A percentile compares a stretch with the other conserved stretches of the same genome.
These are phyloP conservation scores for Yarrowia sp. DNA, from an alignment of 805 yeast genomes.

Conservation along the genomic window DNA sequence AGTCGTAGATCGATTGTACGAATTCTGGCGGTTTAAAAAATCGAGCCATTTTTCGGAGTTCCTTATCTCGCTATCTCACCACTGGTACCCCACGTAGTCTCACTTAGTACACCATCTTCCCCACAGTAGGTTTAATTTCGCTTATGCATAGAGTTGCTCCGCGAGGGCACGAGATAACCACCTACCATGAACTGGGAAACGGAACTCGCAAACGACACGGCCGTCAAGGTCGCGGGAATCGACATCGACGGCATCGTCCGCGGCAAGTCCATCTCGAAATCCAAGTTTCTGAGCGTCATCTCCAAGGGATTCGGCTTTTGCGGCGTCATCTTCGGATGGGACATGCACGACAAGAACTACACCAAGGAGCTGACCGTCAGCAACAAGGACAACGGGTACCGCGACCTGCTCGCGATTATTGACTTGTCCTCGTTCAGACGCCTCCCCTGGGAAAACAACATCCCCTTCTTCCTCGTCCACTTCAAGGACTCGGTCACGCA, in stretches of 20 bases:
- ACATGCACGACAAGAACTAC: slow-evolving; percentile 39
- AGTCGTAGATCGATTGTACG: too few relatives aligned
- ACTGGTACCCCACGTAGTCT: too few relatives aligned
- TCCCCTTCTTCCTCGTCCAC: slow-evolving; percentile 36
- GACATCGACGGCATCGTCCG: slow-evolving; percentile 41
- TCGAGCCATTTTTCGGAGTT: too few relatives aligned
- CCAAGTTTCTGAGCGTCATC: slow-evolving; percentile 34
- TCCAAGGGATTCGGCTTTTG: slow-evolving; percentile 40
- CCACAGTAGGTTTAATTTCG: slow-evolving; percentile 2
- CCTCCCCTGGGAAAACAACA: slow-evolving; percentile 37
- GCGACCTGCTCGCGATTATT: slow-evolving; percentile 36
- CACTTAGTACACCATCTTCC: background rate
- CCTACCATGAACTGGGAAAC: slow-evolving; percentile 21
- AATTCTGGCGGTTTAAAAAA: too few relatives aligned
- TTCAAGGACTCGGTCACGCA: slow-evolving; percentile 33
- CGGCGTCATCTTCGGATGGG: slow-evolving; percentile 41
- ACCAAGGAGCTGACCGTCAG: slow-evolving; percentile 34
- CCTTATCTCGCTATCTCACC: too few relatives aligned
- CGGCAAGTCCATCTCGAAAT: slow-evolving; percentile 39
- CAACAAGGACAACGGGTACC: slow-evolving; percentile 37
- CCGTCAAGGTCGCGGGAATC: slow-evolving; percentile 39
- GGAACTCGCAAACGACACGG: slow-evolving; percentile 24
- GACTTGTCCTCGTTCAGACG: slow-evolving; percentile 33
- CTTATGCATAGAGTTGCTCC: slow-evolving; percentile 11
- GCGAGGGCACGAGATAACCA: background rate